Conservation (phyloP, 2,329 filamentous ascomycete species). For the Colletotrichum tropicale region DNA sequence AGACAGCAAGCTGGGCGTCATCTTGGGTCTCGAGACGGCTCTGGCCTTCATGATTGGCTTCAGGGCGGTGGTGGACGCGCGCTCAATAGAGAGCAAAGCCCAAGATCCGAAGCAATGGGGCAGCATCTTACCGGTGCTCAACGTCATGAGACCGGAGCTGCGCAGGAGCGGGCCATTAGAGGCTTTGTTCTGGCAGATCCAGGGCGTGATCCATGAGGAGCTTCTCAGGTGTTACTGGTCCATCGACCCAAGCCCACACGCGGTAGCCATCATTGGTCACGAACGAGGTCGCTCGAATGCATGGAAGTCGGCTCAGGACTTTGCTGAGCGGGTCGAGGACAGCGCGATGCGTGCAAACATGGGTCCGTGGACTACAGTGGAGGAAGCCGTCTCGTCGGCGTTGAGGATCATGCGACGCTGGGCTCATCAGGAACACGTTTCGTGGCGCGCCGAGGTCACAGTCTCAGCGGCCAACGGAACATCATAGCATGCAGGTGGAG, state of each 20-base stretch:
- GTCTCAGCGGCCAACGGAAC: slow-evolving; percentile 11
- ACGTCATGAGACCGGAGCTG: slow-evolving; percentile 43
- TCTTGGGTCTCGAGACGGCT: slow-evolving; percentile 53
- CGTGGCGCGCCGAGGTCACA: slow-evolving; percentile 46
- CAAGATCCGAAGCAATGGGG: slow-evolving; percentile 47
- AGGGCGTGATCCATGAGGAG: slow-evolving; percentile 50
- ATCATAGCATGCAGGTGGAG: not conserved
- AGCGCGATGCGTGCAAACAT: slow-evolving; percentile 28
- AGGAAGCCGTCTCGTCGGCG: slow-evolving; percentile 44
- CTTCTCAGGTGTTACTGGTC: slow-evolving; percentile 40
- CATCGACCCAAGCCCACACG: slow-evolving; percentile 27
- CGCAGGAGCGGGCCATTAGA: slow-evolving; percentile 37
- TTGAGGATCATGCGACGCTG: slow-evolving; percentile 47
- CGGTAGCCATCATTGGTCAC: slow-evolving; percentile 24
- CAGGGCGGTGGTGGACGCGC: slow-evolving; percentile 50
- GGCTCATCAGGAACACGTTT: slow-evolving; percentile 48
- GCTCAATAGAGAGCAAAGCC: slow-evolving; percentile 46
- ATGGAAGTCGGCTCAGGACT: slow-evolving; percentile 35
- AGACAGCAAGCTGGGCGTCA: slow-evolving; percentile 44
- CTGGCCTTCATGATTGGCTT: slow-evolving; percentile 60
- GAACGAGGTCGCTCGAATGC: slow-evolving; percentile 30
- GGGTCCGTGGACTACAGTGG: slow-evolving; percentile 49
- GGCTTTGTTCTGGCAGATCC: slow-evolving; percentile 47
- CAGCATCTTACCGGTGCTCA: slow-evolving; percentile 49
- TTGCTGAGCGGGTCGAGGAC: slow-evolving; percentile 31